phyloP scores from a whole-genome alignment of 352 stramenopile genomes.

The Phytophthora pluvialis region DNA sequence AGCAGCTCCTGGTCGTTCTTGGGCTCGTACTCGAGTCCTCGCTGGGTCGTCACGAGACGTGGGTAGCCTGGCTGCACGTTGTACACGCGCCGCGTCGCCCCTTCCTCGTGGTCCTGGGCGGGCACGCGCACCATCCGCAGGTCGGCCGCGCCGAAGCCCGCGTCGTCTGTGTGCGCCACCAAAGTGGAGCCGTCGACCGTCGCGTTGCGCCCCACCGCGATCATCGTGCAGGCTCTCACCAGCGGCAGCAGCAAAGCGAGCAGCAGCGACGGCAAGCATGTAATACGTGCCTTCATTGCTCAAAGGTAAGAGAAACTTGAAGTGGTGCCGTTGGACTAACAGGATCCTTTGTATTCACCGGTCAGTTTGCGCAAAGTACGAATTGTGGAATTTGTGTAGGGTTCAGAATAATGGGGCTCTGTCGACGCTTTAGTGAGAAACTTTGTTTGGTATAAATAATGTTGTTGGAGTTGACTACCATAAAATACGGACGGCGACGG shows the following conservation, averaged over 20 bases:
- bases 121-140: slow-evolving; percentile 93
- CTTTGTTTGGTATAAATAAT: slow-evolving; percentile 35
- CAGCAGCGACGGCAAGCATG: slow-evolving; percentile 19
- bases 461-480: slow-evolving; percentile 19
- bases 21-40: slow-evolving; percentile 74
- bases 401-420: neutral
- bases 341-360: slow-evolving; percentile 9
- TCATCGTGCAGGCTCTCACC: slow-evolving; percentile 83
- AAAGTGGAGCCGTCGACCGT: slow-evolving; percentile 88
- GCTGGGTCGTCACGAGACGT: slow-evolving; percentile 70
- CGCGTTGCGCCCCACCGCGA: slow-evolving; percentile 83
- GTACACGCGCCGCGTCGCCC: slow-evolving; percentile 66
- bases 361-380: slow-evolving; percentile 20
- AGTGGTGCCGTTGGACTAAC: neutral
- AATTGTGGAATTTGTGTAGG: neutral
- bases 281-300: no score
- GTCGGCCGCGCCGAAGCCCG: slow-evolving; percentile 85
- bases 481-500: slow-evolving; percentile 21
- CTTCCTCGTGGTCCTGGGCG: slow-evolving; percentile 65
- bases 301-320: neutral
- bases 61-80: slow-evolving; percentile 75
- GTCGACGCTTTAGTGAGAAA: no score
- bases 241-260: slow-evolving; percentile 18
- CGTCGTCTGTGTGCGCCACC: slow-evolving; percentile 90
- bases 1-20: slow-evolving; percentile 38